A percentile compares a stretch with the other conserved stretches of the same genome.
Conservation (phyloP, 1,284 basidiomycete species). For the Vanrija pseudolonga region DNA sequence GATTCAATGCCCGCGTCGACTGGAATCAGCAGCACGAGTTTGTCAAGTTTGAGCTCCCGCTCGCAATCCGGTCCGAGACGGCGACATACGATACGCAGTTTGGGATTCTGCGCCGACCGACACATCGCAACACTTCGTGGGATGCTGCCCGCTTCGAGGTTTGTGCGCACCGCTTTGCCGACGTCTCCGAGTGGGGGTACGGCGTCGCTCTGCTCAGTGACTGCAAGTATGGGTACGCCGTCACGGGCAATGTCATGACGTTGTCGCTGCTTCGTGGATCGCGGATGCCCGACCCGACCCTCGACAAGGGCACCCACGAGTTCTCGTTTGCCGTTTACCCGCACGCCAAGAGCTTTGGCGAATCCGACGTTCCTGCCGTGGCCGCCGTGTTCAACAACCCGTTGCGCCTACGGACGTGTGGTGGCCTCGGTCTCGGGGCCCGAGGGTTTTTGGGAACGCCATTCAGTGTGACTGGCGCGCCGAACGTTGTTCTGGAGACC, state of each 20-base stretch:
- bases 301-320: conserved; percentile 57
- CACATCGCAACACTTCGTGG: conserved; percentile 88
- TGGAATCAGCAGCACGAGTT: conserved; percentile 86
- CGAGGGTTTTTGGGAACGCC: background rate
- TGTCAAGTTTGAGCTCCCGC: conserved; percentile 84
- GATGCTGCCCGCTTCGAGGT: conserved; percentile 61
- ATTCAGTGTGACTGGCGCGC: conserved; percentile 59
- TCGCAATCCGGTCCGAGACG: conserved; percentile 73
- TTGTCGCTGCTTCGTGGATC: conserved; percentile 81
- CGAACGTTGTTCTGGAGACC: conserved; percentile 83
- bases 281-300: conserved; percentile 69
- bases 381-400: conserved; percentile 43
- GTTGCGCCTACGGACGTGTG: background rate
- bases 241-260: conserved; percentile 46
- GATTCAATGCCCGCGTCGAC: conserved; percentile 67
- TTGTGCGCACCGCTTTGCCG: conserved; percentile 66
- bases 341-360: conserved; percentile 67
- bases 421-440: background rate
- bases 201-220: conserved; percentile 85
- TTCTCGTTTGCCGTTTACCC: conserved; percentile 84
- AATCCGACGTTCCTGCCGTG: conserved; percentile 58
- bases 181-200: conserved; percentile 63
- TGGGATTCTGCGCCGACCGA: conserved; percentile 83
- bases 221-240: conserved; percentile 67
- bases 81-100: conserved; percentile 94